Evolutionary conservation across 108 stramenopile genomes (phyloP).

Genomic region (Nitzschia putrida): DNA sequence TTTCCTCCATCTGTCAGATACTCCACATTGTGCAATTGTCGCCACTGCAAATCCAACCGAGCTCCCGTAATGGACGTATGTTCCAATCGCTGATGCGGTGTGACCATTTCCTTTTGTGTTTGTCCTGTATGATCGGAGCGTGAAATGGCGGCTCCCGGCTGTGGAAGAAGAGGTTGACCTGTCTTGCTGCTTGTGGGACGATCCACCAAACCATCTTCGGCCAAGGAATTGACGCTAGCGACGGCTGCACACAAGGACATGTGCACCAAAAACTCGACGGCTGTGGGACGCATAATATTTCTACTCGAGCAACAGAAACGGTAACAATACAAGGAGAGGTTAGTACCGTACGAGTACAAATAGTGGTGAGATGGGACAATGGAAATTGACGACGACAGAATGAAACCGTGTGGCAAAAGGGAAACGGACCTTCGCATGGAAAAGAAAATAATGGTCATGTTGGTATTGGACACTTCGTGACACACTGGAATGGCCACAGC

Average conservation of each 20-base stretch:
- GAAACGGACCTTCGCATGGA: slow-evolving; percentile 70
- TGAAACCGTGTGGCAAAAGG: neutral
- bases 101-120: slow-evolving; percentile 1
- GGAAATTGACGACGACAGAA: neutral
- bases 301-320: slow-evolving; percentile 30
- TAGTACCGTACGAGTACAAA: no score
- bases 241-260: slow-evolving; percentile 79
- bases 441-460: slow-evolving; percentile 88
- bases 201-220: slow-evolving; percentile 65
- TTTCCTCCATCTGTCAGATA: slow-evolving; percentile 92
- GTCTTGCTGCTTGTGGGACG: neutral
- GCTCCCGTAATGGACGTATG: slow-evolving; percentile 74
- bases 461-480: slow-evolving; percentile 75
- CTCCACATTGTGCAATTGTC: slow-evolving; percentile 79
- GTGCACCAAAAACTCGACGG: slow-evolving; percentile 86
- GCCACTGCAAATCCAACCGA: slow-evolving; percentile 79
- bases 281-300: slow-evolving; percentile 74
- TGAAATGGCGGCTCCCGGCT: neutral
- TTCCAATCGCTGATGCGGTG: slow-evolving; percentile 38
- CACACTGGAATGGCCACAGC: slow-evolving; percentile 90
- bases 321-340: neutral
- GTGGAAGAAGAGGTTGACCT: neutral
- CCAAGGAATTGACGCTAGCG: slow-evolving; percentile 70
- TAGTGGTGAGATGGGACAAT: neutral
- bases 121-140: slow-evolving; percentile 19